Percentiles rank a stretch among this genome's conserved stretches.
Conservation (phyloP, 371 early-diverging fungal species). For the Syncephalis plumigaleata region DNA sequence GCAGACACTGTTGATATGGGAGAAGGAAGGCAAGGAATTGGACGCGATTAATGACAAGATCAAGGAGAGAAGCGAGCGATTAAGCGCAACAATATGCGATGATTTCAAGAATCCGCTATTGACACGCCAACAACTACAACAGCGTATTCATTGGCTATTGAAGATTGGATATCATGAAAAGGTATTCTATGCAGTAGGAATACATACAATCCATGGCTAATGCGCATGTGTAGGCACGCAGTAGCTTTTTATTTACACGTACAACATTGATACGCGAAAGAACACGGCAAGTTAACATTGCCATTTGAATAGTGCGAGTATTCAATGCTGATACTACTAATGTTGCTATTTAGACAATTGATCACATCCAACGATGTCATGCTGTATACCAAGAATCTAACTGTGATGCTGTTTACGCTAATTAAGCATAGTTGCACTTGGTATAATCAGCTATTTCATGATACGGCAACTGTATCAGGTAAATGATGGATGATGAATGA, state of each 20-base stretch:
- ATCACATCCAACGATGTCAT: constrained; percentile 53
- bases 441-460: constrained; percentile 76
- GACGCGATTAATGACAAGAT: constrained; percentile 29
- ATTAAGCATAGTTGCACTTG: constrained; percentile 88
- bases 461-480: constrained; percentile 72
- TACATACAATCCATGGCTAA: neutral
- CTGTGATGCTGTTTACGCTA: constrained; percentile 68
- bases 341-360: no score
- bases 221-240: neutral
- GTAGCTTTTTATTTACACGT: constrained; percentile 6
- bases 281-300: constrained; percentile 2
- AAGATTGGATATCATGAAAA: constrained; percentile 61
- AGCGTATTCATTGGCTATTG: constrained; percentile 62
- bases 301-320: neutral
- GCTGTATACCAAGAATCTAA: constrained; percentile 66
- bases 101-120: constrained; percentile 66
- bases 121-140: constrained; percentile 58
- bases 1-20: constrained; percentile 14
- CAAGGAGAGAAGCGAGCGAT: constrained; percentile 38
- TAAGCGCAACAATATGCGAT: constrained; percentile 40
- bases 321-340: neutral
- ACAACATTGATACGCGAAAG: constrained; percentile 5
- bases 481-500: no score
- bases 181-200: constrained; percentile 14
- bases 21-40: constrained; percentile 22